A percentile compares a stretch with the other conserved stretches of the same genome.
Evolutionary conservation across 495 filamentous ascomycete species (phyloP).

Genomic region (Neurospora sp.): DNA sequence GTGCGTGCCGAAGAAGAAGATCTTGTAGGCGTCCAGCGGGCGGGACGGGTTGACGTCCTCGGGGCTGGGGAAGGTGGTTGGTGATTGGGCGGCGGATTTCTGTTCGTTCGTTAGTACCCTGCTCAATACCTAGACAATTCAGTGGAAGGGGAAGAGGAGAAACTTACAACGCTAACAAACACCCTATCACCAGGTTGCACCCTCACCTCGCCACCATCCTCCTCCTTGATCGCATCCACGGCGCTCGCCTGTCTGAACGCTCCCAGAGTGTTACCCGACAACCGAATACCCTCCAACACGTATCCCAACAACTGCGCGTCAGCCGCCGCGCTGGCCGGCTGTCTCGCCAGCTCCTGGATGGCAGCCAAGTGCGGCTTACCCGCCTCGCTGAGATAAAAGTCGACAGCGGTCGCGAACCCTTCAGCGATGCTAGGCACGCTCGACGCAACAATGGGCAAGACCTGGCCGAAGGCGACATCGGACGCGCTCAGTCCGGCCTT

Average conservation of each 20-base stretch:
- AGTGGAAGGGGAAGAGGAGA: slow-evolving; percentile 7
- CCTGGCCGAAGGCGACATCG: slow-evolving; percentile 65
- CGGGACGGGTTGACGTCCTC: slow-evolving; percentile 54
- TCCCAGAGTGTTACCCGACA: slow-evolving; percentile 33
- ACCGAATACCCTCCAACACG: slow-evolving; percentile 42
- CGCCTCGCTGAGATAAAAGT: slow-evolving; percentile 58
- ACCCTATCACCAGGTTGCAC: slow-evolving; percentile 31
- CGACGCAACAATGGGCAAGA: slow-evolving; percentile 38
- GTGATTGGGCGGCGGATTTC: slow-evolving; percentile 53
- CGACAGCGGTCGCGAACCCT: slow-evolving; percentile 63
- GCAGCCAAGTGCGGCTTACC: slow-evolving; percentile 47
- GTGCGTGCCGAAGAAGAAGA: slow-evolving; percentile 54
- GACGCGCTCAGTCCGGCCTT: slow-evolving; percentile 53
- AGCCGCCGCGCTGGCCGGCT: slow-evolving; percentile 18
- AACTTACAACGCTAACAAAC: slow-evolving; percentile 45
- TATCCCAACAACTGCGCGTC: slow-evolving; percentile 39
- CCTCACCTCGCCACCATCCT: slow-evolving; percentile 32
- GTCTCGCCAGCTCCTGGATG: slow-evolving; percentile 43
- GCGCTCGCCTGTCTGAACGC: slow-evolving; percentile 42
- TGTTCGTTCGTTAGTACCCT: slow-evolving; percentile 16
- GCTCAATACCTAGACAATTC: too few relatives aligned
- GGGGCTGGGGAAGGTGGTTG: slow-evolving; percentile 56
- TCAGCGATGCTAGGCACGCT: slow-evolving; percentile 61
- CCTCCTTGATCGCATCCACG: slow-evolving; percentile 39
- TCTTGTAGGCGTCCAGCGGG: slow-evolving; percentile 57